Conservation (phyloP, 495 filamentous ascomycete genomes). For the Sporormia fimetaria region DNA sequence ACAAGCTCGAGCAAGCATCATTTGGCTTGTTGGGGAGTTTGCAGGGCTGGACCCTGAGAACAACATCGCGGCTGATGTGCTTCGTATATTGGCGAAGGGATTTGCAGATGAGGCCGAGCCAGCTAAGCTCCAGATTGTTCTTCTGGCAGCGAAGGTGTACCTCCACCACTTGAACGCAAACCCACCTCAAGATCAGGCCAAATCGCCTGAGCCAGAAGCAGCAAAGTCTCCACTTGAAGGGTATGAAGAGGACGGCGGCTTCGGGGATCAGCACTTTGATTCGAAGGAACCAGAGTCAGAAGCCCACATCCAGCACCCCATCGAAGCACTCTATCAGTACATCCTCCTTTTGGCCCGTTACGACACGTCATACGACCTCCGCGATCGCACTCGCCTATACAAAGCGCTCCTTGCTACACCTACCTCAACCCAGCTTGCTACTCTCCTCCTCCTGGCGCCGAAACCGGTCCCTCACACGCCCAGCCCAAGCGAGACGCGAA, state of each 20-base stretch:
- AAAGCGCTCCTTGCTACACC: conserved; percentile 68
- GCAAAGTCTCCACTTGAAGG: conserved; percentile 21
- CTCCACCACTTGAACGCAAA: conserved; percentile 67
- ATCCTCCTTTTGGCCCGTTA: conserved; percentile 77
- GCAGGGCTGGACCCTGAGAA: conserved; percentile 63
- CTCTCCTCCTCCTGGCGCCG: conserved; percentile 77
- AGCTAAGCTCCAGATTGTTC: conserved; percentile 81
- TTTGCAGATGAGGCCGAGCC: conserved; percentile 75
- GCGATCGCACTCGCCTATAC: conserved; percentile 80
- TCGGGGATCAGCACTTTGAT: conserved; percentile 20
- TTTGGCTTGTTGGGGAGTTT: conserved; percentile 96
- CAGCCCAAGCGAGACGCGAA: conserved; percentile 69
- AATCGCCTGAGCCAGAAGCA: conserved; percentile 14
- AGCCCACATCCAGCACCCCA: conserved; percentile 40
- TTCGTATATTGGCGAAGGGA: conserved; percentile 75
- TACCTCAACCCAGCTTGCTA: conserved; percentile 69
- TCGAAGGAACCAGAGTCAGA: conserved; percentile 10
- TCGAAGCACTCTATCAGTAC: conserved; percentile 71
- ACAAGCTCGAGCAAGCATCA: conserved; percentile 79
- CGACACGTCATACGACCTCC: conserved; percentile 87
- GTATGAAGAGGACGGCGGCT: conserved; percentile 26
- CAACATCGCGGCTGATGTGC: conserved; percentile 85
- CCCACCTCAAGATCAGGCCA: conserved; percentile 16
- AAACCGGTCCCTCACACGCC: conserved; percentile 85
- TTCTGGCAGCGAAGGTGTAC: conserved; percentile 90